Conservation (phyloP, 805 yeast species). For the Kurtzmaniella cleridarum region DNA sequence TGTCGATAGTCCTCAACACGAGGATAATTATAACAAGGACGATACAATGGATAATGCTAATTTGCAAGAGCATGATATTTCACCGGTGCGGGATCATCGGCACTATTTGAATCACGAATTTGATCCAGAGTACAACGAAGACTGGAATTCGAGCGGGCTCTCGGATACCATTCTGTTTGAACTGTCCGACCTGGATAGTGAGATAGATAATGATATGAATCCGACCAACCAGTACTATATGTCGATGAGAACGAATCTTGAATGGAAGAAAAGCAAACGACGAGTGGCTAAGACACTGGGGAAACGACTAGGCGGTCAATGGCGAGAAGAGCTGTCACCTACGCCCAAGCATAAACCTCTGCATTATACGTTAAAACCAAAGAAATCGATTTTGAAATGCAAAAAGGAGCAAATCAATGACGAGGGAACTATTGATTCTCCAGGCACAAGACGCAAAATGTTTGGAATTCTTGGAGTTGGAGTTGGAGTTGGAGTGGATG, state of each 20-base stretch:
- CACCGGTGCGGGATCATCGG: constrained; percentile 3
- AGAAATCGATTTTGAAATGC: constrained; percentile 34
- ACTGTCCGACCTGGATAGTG: background rate
- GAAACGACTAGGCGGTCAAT: background rate
- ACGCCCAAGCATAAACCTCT: constrained; percentile 38
- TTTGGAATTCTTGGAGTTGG: background rate
- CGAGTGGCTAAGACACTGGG: background rate
- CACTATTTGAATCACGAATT: constrained; percentile 6
- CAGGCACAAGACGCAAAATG: background rate
- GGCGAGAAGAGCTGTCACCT: constrained; percentile 18
- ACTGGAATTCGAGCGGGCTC: constrained; percentile 22
- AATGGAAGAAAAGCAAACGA: constrained; percentile 6
- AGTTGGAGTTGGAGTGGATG: background rate
- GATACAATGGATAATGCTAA: too few relatives aligned
- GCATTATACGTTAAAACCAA: constrained; percentile 37
- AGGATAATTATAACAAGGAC: background rate
- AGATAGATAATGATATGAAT: constrained; percentile 4
- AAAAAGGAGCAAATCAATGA: too few relatives aligned
- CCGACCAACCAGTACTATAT: constrained; percentile 18
- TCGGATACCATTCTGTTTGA: constrained; percentile 1
- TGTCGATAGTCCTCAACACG: background rate
- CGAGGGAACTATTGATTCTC: background rate
- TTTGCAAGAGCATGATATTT: background rate
- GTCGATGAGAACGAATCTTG: constrained; percentile 8
- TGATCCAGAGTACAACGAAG: constrained; percentile 11